Conservation (phyloP, 2,329 filamentous ascomycete genomes). For the Ceratocystis harringtonii region DNA sequence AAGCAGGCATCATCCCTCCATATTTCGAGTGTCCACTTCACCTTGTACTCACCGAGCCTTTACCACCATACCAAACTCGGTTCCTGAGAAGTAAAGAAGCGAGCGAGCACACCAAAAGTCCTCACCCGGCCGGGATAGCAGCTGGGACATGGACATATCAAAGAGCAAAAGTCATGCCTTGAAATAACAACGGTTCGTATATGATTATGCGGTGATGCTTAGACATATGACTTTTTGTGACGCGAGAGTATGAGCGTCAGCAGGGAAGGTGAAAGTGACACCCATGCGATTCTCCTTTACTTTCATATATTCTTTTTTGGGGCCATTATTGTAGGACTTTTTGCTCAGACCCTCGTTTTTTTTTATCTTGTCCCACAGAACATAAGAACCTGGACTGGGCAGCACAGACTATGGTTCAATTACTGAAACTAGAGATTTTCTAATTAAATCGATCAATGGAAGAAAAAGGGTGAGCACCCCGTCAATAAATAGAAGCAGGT, state of each 20-base stretch:
- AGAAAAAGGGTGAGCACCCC: background rate
- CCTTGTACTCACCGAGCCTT: background rate
- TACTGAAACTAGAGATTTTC: background rate
- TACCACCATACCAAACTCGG: background rate
- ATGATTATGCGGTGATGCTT: background rate
- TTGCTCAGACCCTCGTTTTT: background rate
- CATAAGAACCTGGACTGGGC: background rate
- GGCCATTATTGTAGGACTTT: background rate
- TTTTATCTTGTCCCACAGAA: background rate
- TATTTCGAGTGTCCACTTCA: background rate
- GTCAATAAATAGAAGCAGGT: background rate
- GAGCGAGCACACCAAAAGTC: background rate
- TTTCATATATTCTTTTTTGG: background rate
- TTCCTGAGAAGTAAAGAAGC: constrained; percentile 1
- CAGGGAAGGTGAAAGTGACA: background rate
- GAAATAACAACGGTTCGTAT: background rate
- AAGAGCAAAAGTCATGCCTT: background rate
- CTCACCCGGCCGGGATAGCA: background rate
- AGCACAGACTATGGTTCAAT: background rate
- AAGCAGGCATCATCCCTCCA: background rate
- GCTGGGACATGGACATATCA: background rate
- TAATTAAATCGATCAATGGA: constrained; percentile 1
- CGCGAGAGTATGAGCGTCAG: background rate
- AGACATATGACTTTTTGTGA: background rate
- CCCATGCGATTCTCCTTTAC: background rate